Evolutionary conservation across 2,329 filamentous ascomycete species (phyloP).

Genomic region (Fusarium sp.): DNA sequence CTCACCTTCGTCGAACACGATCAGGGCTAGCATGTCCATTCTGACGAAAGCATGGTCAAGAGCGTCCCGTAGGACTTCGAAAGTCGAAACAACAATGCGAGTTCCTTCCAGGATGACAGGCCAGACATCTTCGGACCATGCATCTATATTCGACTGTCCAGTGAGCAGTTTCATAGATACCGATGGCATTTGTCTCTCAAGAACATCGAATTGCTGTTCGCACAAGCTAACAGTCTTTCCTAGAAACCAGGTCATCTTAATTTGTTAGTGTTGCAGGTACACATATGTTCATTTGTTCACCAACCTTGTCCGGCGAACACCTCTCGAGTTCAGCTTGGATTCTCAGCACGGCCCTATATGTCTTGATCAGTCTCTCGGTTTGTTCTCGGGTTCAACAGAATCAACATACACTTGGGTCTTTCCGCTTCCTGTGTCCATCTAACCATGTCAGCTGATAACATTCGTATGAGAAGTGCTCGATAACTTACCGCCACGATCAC

Average conservation of each 20-base stretch:
- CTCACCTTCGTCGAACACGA: constrained; percentile 86
- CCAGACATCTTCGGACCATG: constrained; percentile 79
- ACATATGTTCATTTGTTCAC: constrained; percentile 52
- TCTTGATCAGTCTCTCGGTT: constrained; percentile 30
- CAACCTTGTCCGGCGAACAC: constrained; percentile 66
- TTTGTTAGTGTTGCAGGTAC: constrained; percentile 22
- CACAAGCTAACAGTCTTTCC: constrained; percentile 76
- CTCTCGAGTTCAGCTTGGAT: constrained; percentile 73
- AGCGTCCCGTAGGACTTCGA: constrained; percentile 79
- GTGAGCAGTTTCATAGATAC: constrained; percentile 71
- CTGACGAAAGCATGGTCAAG: constrained; percentile 78
- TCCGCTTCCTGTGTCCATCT: constrained; percentile 85
- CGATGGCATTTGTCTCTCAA: constrained; percentile 69
- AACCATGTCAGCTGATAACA: constrained; percentile 5
- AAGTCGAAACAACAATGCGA: constrained; percentile 81
- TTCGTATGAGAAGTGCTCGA: not conserved
- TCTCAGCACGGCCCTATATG: constrained; percentile 70
- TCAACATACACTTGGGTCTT: constrained; percentile 78
- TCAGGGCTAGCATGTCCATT: constrained; percentile 70
- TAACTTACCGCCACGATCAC: constrained; percentile 74
- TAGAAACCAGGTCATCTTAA: constrained; percentile 76
- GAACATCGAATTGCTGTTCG: constrained; percentile 71
- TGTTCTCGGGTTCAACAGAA: not conserved
- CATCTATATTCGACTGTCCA: constrained; percentile 75
- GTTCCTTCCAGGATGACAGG: constrained; percentile 71